Conservation (phyloP, 2,329 filamentous ascomycete species). For the Paraphoma sp. region DNA sequence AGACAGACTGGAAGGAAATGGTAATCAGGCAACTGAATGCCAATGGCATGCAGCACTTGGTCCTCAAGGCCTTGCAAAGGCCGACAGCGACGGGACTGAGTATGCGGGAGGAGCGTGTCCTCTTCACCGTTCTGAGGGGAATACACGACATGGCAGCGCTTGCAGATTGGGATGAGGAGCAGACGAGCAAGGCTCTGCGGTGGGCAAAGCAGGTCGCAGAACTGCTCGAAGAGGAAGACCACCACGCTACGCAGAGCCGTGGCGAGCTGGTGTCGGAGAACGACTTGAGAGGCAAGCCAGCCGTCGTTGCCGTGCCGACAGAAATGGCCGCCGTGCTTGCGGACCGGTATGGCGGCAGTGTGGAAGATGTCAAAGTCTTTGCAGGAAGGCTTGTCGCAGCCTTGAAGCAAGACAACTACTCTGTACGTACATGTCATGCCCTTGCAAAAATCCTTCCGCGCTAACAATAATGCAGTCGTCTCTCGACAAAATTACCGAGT, state of each 20-base stretch:
- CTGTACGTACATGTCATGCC: conserved; percentile 15
- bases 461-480: conserved; percentile 3
- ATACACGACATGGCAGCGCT: conserved; percentile 43
- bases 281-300: conserved; percentile 36
- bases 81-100: conserved; percentile 31
- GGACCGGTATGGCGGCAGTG: conserved; percentile 45
- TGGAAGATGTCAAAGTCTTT: conserved; percentile 50
- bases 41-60: conserved; percentile 32
- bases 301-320: conserved; percentile 51
- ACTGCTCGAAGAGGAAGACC: conserved; percentile 50
- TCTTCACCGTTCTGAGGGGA: conserved; percentile 43
- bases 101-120: conserved; percentile 28
- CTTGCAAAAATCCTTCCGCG: not conserved
- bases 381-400: conserved; percentile 48
- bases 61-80: conserved; percentile 40
- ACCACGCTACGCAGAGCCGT: conserved; percentile 34
- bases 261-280: conserved; percentile 30
- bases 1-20: conserved; percentile 17
- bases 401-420: conserved; percentile 30
- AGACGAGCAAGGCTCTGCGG: conserved; percentile 47
- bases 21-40: conserved; percentile 26
- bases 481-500: conserved; percentile 9
- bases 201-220: conserved; percentile 48
- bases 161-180: conserved; percentile 45
- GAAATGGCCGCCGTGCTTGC: conserved; percentile 52